Conservation (phyloP, 805 yeast genomes). For the Ogataea ramenticola region DNA sequence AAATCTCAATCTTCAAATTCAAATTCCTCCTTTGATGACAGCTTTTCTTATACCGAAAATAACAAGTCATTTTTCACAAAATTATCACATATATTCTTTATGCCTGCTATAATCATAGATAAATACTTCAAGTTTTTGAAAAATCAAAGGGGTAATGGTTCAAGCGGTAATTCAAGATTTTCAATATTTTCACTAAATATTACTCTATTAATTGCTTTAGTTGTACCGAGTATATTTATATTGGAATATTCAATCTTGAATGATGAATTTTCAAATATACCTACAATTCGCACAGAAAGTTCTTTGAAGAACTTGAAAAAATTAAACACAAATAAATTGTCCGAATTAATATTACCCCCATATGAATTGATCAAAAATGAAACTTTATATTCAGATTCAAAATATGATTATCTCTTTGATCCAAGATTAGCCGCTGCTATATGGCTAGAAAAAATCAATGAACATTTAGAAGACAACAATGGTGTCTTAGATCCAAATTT, state of each 20-base stretch:
- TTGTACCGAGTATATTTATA: conserved; percentile 12
- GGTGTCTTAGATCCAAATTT: conserved; percentile 16
- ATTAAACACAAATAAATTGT: conserved; percentile 19
- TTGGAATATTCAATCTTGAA: conserved; percentile 9
- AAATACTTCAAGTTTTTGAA: background rate
- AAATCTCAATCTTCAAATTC: too few species aligned
- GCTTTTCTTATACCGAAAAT: background rate
- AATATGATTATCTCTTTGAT: conserved; percentile 14
- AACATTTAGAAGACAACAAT: conserved; percentile 10
- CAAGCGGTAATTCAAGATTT: too few species aligned
- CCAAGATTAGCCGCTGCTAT: conserved; percentile 27
- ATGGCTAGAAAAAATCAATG: conserved; percentile 13
- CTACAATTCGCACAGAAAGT: conserved; percentile 9
- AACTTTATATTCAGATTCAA: background rate
- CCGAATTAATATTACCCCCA: conserved; percentile 59
- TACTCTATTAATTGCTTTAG: conserved; percentile 7
- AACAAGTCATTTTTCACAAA: too few species aligned
- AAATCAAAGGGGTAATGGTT: conserved; percentile 6
- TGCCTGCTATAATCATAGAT: background rate
- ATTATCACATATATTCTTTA: background rate
- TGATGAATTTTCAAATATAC: conserved; percentile 3
- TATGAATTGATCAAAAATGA: conserved; percentile 13
- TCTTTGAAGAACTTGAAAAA: conserved; percentile 7
- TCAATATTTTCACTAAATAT: conserved; percentile 11
- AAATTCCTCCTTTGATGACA: background rate